Evolutionary conservation across 306 rosid species (phyloP).

Genomic region (Ochetophila trinervis): DNA sequence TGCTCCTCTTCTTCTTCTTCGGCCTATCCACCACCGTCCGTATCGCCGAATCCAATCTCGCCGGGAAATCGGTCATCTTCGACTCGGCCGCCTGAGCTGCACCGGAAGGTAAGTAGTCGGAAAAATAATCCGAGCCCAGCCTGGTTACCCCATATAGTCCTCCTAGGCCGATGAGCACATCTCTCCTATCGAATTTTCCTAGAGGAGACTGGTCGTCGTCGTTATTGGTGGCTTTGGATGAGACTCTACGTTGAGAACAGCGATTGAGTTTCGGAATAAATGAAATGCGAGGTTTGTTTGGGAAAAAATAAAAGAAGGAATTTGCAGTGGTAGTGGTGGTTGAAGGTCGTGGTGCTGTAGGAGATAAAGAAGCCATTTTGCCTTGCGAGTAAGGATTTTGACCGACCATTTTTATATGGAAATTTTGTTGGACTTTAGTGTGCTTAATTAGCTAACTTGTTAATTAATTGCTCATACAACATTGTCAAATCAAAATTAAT

Average conservation of each 20-base stretch:
- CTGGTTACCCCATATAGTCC: conserved; percentile 51
- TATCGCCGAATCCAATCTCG: conserved; percentile 35
- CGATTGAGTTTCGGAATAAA: not conserved
- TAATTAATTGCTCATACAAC: too few species aligned
- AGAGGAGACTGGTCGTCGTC: not conserved
- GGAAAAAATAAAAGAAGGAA: not conserved
- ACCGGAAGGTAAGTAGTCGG: conserved; percentile 41
- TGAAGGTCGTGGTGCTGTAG: not conserved
- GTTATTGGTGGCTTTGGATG: conserved; percentile 12
- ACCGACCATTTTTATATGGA: too few species aligned
- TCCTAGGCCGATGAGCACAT: conserved; percentile 57
- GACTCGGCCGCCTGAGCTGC: conserved; percentile 44
- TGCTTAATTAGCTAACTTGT: too few species aligned
- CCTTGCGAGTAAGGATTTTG: too few species aligned
- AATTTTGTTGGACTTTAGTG: too few species aligned
- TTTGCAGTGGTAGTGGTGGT: not conserved
- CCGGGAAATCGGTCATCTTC: conserved; percentile 29
- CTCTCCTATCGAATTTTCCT: conserved; percentile 12
- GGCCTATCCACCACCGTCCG: conserved; percentile 55
- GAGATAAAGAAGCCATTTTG: not conserved
- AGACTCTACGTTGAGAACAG: not conserved
- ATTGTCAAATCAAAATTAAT: too few species aligned
- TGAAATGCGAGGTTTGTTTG: not conserved
- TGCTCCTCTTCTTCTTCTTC: conserved; percentile 35
- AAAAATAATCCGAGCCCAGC: conserved; percentile 31